phyloP scores from a whole-genome alignment of 352 stramenopile species.

The Nannochloropsis limnetica region DNA sequence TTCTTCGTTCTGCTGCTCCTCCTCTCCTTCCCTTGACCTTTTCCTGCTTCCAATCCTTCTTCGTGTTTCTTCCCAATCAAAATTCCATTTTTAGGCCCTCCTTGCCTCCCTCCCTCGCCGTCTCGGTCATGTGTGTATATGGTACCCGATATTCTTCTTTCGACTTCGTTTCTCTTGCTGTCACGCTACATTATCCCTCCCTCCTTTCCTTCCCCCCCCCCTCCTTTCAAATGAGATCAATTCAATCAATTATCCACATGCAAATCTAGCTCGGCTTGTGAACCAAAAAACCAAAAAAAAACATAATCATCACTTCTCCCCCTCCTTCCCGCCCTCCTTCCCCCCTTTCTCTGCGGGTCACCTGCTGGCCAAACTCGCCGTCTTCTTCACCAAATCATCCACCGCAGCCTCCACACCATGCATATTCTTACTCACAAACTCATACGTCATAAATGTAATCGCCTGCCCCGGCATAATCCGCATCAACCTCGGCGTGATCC shows the following conservation, averaged over 20 bases:
- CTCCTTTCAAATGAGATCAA: not conserved
- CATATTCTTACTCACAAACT: constrained; percentile 59
- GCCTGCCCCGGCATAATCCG: constrained; percentile 90
- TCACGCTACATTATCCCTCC: not conserved
- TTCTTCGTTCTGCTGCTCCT: too few species aligned
- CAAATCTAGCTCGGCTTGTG: too few species aligned
- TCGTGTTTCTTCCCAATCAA: too few species aligned
- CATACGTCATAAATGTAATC: constrained; percentile 86
- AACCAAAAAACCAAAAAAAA: not conserved
- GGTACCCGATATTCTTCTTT: too few species aligned
- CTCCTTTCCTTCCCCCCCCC: not conserved
- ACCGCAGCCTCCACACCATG: not conserved
- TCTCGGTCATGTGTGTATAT: too few species aligned
- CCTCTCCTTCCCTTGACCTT: too few species aligned
- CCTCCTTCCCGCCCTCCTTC: not conserved
- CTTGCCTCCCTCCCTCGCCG: too few species aligned
- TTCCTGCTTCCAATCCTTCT: too few species aligned
- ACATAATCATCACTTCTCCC: not conserved
- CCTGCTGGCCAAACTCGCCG: not conserved
- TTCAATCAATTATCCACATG: too few species aligned
- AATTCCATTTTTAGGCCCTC: too few species aligned
- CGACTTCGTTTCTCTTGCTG: not conserved
- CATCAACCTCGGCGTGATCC: constrained; percentile 81
- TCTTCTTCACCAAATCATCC: not conserved
- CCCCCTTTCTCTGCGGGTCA: constrained; percentile 5